Evolutionary conservation across 192 early-diverging fungal genomes (phyloP).

Genomic region (Lunasporangiospora selenospora): DNA sequence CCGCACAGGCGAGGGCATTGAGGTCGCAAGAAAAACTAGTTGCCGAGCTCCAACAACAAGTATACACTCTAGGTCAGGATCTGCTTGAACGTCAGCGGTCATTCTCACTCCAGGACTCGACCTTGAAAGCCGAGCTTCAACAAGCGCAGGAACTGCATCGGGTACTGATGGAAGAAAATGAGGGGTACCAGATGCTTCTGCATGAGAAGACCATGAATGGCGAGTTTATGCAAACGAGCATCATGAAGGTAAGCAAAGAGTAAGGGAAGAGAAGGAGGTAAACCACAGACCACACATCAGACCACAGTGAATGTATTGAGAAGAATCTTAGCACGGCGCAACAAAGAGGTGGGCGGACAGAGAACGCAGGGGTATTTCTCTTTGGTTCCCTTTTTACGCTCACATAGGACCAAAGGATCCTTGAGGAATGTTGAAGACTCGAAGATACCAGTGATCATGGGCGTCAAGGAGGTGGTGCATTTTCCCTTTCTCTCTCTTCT

Average conservation of each 20-base stretch:
- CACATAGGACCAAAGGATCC: too few relatives aligned
- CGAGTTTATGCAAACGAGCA: constrained; percentile 69
- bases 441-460: too few relatives aligned
- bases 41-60: constrained; percentile 46
- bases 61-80: constrained; percentile 46
- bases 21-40: constrained; percentile 37
- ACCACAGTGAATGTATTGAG: too few relatives aligned
- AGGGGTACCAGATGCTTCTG: constrained; percentile 79
- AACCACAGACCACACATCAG: too few relatives aligned
- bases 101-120: constrained; percentile 8
- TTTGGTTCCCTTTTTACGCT: too few relatives aligned
- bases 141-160: constrained; percentile 73
- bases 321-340: too few relatives aligned
- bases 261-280: not conserved
- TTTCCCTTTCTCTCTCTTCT: not conserved
- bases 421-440: too few relatives aligned
- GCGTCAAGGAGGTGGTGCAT: too few relatives aligned
- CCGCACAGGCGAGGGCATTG: constrained; percentile 51
- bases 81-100: constrained; percentile 23
- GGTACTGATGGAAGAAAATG: constrained; percentile 81
- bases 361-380: too few relatives aligned
- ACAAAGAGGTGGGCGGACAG: too few relatives aligned
- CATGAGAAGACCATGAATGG: constrained; percentile 85
- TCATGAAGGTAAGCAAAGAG: constrained; percentile 58
- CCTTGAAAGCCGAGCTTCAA: constrained; percentile 59